phyloP scores from a whole-genome alignment of 2,329 filamentous ascomycete genomes.

The Elsinoe australis region DNA sequence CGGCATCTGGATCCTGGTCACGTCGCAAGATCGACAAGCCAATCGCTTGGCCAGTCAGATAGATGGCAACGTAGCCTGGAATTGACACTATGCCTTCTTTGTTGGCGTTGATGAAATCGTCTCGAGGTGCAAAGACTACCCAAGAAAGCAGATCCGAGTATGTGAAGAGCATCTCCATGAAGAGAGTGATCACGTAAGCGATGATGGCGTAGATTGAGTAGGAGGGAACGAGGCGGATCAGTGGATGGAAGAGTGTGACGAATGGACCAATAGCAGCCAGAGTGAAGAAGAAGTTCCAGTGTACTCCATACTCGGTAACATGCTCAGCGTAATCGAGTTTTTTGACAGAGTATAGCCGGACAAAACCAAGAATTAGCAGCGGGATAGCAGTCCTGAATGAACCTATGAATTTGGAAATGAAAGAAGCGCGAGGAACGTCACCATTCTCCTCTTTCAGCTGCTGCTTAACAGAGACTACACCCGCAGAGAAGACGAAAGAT shows the following conservation, averaged over 20 bases:
- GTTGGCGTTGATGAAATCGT: slow-evolving; percentile 76
- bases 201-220: slow-evolving; percentile 55
- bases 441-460: slow-evolving; percentile 55
- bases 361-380: slow-evolving; percentile 67
- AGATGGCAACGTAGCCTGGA: slow-evolving; percentile 87
- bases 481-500: slow-evolving; percentile 92
- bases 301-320: slow-evolving; percentile 92
- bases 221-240: slow-evolving; percentile 63
- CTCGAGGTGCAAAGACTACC: slow-evolving; percentile 73
- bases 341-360: slow-evolving; percentile 83
- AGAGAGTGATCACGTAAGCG: slow-evolving; percentile 57
- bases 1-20: slow-evolving; percentile 25
- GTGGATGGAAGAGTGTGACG: slow-evolving; percentile 70
- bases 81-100: slow-evolving; percentile 95
- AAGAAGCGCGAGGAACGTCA: slow-evolving; percentile 36
- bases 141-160: slow-evolving; percentile 71
- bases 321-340: slow-evolving; percentile 94
- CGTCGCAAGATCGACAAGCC: slow-evolving; percentile 72
- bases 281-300: slow-evolving; percentile 99
- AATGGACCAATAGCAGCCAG: slow-evolving; percentile 82
- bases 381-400: slow-evolving; percentile 77
- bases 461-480: slow-evolving; percentile 78
- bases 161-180: slow-evolving; percentile 71
- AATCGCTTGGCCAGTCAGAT: slow-evolving; percentile 76
- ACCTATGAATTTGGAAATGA: slow-evolving; percentile 52